Evolutionary conservation across 2,329 filamentous ascomycete species (phyloP), one percentile per base, ranked within the genome.

Genomic region (Cladosporium sp.): DNA sequence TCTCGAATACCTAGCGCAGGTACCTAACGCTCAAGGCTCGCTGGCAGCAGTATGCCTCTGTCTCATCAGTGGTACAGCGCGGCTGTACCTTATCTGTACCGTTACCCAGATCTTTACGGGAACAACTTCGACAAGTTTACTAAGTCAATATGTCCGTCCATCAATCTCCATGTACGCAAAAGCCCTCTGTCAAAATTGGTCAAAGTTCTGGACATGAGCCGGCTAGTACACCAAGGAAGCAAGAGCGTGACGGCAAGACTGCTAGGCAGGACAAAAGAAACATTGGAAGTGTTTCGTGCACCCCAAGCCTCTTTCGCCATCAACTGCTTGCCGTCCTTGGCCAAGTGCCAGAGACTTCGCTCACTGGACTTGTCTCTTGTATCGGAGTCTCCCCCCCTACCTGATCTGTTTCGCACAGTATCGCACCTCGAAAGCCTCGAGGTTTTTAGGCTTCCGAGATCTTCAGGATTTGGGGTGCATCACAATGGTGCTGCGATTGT

Each of bases 201-300:
- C 12, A 73, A 72, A 30, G 61, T 66, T 9, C 68, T 85, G 32
- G 71, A 83, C 58, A 70, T 85, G 64, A 70, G 72, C 9, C 57
- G 64, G 36, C 73, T 85, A 13, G 79, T 83, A 2, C 80, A 84
- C 57, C 77, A 83, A 57, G 78, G 78, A 54, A 77, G 72, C 50
- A 81, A 79, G 56, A 79, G 77, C 43, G 64, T 75, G 8, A 84
- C 80, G 1, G 78, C 80, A 17, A 73, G 80, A 27, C 64, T 84
- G 7, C 67, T 84, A 3, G 73, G 77, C 19, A 69, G 78, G 43
- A 74, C 78, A 1, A 82, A 79, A 54, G 63, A 66, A 5, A 73
- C 68, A 2, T 61, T 85, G 15, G 69, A 77, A 54, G 63, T 67
- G n/a, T 83, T 84, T 60, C 63, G 76, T 41, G 80, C 81, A 1